These are phyloP conservation scores for Linum tenue DNA, from an alignment of 345 rosid genomes.

Conservation along the genomic window DNA sequence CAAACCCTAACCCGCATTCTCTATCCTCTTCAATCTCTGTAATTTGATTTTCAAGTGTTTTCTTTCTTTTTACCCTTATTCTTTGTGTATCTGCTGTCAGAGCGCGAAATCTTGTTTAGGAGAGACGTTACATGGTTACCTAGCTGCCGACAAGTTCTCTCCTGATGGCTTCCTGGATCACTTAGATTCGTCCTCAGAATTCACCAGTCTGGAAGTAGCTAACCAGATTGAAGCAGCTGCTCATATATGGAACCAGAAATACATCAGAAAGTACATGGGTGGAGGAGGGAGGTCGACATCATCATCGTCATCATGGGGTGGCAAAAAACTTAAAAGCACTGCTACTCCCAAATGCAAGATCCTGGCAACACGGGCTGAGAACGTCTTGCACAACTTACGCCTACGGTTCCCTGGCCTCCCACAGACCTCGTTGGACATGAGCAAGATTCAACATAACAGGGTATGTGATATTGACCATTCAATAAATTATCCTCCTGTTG, in stretches of 20 bases:
- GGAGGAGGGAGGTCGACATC: neutral
- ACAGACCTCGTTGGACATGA: slow-evolving; percentile 8
- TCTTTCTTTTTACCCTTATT: too few relatives aligned
- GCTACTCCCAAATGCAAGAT: neutral
- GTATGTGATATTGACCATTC: neutral
- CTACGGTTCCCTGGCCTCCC: slow-evolving; percentile 6
- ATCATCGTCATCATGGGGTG: slow-evolving; percentile 2
- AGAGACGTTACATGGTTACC: slow-evolving; percentile 22
- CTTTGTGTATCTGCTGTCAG: slow-evolving; percentile 12
- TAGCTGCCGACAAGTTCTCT: slow-evolving; percentile 26
- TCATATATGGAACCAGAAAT: slow-evolving; percentile 2
- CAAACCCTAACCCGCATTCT: too few relatives aligned
- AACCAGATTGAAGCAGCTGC: slow-evolving; percentile 8
- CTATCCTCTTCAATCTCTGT: too few relatives aligned
- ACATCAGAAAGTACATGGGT: neutral
- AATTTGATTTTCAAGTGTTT: too few relatives aligned
- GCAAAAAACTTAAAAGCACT: neutral
- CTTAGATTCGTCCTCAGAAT: slow-evolving; percentile 5
- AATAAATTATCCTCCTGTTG: neutral
- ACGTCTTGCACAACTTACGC: neutral
- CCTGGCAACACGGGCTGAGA: slow-evolving; percentile 3
- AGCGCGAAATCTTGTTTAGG: slow-evolving; percentile 32
- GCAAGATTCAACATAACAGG: slow-evolving; percentile 9
- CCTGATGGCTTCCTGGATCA: slow-evolving; percentile 27
- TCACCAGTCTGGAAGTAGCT: slow-evolving; percentile 4